These are phyloP conservation scores for Penicillium psychrosexuale DNA, from an alignment of 2,329 filamentous ascomycete genomes.

Conservation along the genomic window DNA sequence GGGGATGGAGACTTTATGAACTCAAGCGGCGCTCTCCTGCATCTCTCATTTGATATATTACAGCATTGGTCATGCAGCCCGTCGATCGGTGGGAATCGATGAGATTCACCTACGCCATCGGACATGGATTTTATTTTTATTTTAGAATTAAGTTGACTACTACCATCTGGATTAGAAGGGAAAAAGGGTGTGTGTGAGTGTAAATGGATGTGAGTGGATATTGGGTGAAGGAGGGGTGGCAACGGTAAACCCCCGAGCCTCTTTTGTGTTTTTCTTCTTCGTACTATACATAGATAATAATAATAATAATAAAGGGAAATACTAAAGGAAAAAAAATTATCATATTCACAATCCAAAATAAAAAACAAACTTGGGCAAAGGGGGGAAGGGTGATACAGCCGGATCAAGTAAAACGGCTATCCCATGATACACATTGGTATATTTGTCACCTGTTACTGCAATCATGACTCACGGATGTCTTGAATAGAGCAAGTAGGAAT, in stretches of 20 bases:
- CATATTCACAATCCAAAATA: not conserved
- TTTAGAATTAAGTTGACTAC: constrained; percentile 6
- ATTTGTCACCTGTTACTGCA: constrained; percentile 24
- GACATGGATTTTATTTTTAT: constrained; percentile 21
- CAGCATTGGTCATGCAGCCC: constrained; percentile 45
- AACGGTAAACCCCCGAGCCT: constrained; percentile 21
- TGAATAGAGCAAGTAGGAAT: constrained; percentile 19
- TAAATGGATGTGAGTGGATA: constrained; percentile 1
- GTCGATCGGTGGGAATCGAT: constrained; percentile 42
- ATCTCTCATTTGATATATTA: constrained; percentile 47
- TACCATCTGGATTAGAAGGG: constrained; percentile 4
- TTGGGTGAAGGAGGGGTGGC: constrained; percentile 16
- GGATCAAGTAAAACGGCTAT: constrained; percentile 23
- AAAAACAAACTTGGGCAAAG: constrained; percentile 20
- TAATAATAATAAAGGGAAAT: not conserved
- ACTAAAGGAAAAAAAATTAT: constrained; percentile 2
- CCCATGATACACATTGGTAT: constrained; percentile 23
- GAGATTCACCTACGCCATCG: constrained; percentile 37
- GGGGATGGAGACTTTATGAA: constrained; percentile 37
- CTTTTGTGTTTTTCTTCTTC: not conserved
- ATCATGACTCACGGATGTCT: constrained; percentile 22
- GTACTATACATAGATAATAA: constrained; percentile 10
- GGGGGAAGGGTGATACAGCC: constrained; percentile 28
- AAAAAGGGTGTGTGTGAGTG: constrained; percentile 10
- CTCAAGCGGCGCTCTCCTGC: constrained; percentile 33